phyloP scores from a whole-genome alignment of 257 asterid genomes.

The Knoxia roxburghii region DNA sequence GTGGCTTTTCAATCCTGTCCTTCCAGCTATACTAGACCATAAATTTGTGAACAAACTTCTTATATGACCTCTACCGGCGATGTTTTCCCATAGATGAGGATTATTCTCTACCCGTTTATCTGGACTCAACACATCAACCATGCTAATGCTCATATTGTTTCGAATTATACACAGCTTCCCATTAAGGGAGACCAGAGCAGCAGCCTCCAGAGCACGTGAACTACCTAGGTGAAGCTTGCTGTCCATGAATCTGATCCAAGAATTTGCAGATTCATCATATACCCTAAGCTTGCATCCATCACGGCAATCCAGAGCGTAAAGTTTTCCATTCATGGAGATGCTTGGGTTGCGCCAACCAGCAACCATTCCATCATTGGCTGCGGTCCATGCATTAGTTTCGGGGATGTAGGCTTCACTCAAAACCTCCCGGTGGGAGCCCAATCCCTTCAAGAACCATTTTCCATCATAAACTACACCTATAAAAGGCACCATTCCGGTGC shows the following conservation, averaged over 20 bases:
- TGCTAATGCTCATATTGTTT: constrained; percentile 48
- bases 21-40: constrained; percentile 48
- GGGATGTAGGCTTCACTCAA: constrained; percentile 37
- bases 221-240: constrained; percentile 45
- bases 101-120: constrained; percentile 38
- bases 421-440: constrained; percentile 43
- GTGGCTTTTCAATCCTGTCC: constrained; percentile 43
- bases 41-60: constrained; percentile 36
- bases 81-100: constrained; percentile 46
- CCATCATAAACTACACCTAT: constrained; percentile 42
- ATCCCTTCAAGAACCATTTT: constrained; percentile 44
- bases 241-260: constrained; percentile 41
- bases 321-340: constrained; percentile 37
- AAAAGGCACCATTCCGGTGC: constrained; percentile 52
- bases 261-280: constrained; percentile 29
- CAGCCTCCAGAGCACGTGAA: constrained; percentile 41
- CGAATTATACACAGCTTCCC: constrained; percentile 45
- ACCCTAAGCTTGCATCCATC: constrained; percentile 46
- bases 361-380: constrained; percentile 35
- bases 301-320: constrained; percentile 42
- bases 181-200: constrained; percentile 38
- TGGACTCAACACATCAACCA: constrained; percentile 38
- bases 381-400: constrained; percentile 32
- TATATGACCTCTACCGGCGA: constrained; percentile 41
- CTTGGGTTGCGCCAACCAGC: constrained; percentile 49